A percentile compares a stretch with the other conserved stretches of the same genome.
Evolutionary conservation across 352 stramenopile genomes (phyloP).

Genomic region (Phytopythium ostracodes): DNA sequence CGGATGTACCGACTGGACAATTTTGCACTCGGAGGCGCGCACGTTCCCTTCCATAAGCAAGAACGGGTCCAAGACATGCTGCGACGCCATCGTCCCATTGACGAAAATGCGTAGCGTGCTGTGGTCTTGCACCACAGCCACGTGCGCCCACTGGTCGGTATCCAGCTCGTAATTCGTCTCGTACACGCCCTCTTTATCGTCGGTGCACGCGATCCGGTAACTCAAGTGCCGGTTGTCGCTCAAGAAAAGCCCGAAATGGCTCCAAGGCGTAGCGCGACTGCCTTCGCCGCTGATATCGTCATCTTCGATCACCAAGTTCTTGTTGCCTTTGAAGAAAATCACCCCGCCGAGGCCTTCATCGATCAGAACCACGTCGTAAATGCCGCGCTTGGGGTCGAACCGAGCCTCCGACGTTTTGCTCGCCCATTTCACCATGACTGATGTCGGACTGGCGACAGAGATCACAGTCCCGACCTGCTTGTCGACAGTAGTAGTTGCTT

Average conservation of each 20-base stretch:
- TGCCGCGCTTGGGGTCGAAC: constrained; percentile 48
- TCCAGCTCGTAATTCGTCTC: constrained; percentile 66
- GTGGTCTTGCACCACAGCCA: constrained; percentile 65
- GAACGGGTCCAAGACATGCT: constrained; percentile 66
- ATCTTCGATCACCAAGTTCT: constrained; percentile 43
- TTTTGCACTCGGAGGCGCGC: constrained; percentile 36
- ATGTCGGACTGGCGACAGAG: constrained; percentile 35
- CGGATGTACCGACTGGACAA: constrained; percentile 65
- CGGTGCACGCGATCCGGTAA: constrained; percentile 58
- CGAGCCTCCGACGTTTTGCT: constrained; percentile 27
- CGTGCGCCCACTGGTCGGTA: constrained; percentile 54
- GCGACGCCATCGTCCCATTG: constrained; percentile 57
- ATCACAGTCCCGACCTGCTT: constrained; percentile 32
- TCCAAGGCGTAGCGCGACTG: constrained; percentile 45
- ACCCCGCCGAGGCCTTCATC: constrained; percentile 50
- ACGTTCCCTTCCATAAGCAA: constrained; percentile 43
- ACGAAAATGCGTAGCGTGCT: constrained; percentile 58
- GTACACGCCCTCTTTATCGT: constrained; percentile 56
- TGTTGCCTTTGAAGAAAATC: constrained; percentile 73
- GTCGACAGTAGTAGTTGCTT: background rate
- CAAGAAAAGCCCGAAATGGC: constrained; percentile 65
- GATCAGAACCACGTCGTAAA: constrained; percentile 52
- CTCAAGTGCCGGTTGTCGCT: constrained; percentile 58
- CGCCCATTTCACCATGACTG: constrained; percentile 39
- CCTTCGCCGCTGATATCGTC: background rate